Percentiles rank a stretch among this genome's conserved stretches.
phyloP scores from a whole-genome alignment of 371 early-diverging fungal species.

The Rhizopus sp. region DNA sequence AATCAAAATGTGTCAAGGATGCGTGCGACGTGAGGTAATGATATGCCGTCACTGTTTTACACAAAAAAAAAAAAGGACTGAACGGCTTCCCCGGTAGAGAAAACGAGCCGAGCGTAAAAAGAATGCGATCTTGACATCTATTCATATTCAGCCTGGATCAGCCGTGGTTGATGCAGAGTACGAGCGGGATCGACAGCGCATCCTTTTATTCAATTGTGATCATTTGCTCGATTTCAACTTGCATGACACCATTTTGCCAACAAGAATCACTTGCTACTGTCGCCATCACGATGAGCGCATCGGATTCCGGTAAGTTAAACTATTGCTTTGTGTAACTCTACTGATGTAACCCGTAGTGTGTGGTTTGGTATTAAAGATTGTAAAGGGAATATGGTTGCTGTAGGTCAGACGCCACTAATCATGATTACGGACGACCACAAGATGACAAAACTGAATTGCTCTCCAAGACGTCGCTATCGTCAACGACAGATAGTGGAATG shows the following conservation, averaged over 20 bases:
- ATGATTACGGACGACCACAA: conserved; percentile 97
- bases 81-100: conserved; percentile 25
- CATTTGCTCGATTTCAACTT: conserved; percentile 80
- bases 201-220: conserved; percentile 82
- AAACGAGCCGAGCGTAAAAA: conserved; percentile 51
- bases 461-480: background rate
- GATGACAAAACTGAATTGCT: conserved; percentile 48
- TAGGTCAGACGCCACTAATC: conserved; percentile 82
- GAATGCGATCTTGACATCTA: conserved; percentile 12
- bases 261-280: conserved; percentile 94
- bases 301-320: conserved; percentile 68
- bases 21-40: conserved; percentile 78
- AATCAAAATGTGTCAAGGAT: conserved; percentile 79
- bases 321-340: conserved; percentile 4
- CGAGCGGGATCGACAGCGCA: conserved; percentile 48
- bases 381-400: conserved; percentile 66
- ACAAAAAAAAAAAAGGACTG: background rate
- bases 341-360: conserved; percentile 39
- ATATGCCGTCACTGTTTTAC: background rate
- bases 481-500: conserved; percentile 2
- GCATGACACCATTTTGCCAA: conserved; percentile 83
- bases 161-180: conserved; percentile 25
- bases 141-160: background rate
- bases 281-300: conserved; percentile 89
- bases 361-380: conserved; percentile 71